phyloP scores from a whole-genome alignment of 2,329 filamentous ascomycete species.

The Cladosporium colombiae region DNA sequence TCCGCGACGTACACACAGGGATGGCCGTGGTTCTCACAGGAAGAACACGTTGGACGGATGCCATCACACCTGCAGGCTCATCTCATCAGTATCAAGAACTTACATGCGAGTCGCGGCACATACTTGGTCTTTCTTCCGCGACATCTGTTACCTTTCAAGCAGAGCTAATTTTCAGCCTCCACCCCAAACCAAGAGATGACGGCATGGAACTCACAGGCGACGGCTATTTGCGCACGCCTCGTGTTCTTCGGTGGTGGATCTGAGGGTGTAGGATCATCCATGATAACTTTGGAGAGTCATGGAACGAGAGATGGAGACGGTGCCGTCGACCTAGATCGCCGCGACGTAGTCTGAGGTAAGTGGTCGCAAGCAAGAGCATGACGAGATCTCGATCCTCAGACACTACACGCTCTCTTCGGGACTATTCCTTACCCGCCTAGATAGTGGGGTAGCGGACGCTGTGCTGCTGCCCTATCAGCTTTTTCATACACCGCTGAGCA shows the following conservation, averaged over 20 bases:
- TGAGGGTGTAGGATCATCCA: background rate
- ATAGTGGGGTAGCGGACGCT: background rate
- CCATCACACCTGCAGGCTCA: slow-evolving; percentile 1
- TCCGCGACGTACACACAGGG: slow-evolving; percentile 1
- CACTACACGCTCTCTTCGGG: background rate
- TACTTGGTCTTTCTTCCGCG: background rate
- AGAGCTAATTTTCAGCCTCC: background rate
- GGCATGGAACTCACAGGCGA: background rate
- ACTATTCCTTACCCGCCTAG: background rate
- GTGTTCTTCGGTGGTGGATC: background rate
- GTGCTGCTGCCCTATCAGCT: background rate
- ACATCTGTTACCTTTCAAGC: background rate
- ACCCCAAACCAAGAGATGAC: background rate
- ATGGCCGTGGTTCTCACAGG: background rate
- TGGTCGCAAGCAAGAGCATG: background rate
- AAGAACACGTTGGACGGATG: background rate
- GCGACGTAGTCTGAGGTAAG: background rate
- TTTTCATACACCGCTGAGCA: background rate
- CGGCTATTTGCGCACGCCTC: background rate
- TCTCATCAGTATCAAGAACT: background rate
- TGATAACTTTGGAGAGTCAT: background rate
- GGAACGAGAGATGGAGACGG: background rate
- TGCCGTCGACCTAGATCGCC: background rate
- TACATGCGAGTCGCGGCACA: background rate
- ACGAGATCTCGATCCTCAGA: background rate